Percentiles rank a stretch among this genome's conserved stretches.
phyloP scores from a whole-genome alignment of 2,329 filamentous ascomycete genomes.

The Beauveria bassiana region DNA sequence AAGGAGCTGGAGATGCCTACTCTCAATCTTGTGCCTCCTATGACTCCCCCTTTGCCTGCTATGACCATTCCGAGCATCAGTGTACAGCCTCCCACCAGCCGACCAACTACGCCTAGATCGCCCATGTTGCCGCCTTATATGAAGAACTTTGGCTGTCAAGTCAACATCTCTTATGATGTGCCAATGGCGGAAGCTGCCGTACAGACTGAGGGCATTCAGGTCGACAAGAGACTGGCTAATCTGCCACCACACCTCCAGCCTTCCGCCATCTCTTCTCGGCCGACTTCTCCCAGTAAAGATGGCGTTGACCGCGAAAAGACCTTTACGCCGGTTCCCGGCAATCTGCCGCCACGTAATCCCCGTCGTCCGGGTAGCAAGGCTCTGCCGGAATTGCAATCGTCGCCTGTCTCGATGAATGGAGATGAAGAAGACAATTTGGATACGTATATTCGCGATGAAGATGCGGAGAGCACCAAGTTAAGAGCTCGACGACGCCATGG shows the following conservation, averaged over 20 bases:
- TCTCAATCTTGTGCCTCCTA: slow-evolving; percentile 19
- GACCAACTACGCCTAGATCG: slow-evolving; percentile 69
- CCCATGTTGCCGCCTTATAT: slow-evolving; percentile 71
- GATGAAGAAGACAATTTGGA: slow-evolving; percentile 44
- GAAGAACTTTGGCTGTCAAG: slow-evolving; percentile 79
- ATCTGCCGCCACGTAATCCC: slow-evolving; percentile 52
- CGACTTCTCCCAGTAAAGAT: slow-evolving; percentile 42
- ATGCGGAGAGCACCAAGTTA: slow-evolving; percentile 50
- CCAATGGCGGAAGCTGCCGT: slow-evolving; percentile 34
- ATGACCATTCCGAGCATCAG: slow-evolving; percentile 75
- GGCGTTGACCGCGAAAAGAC: slow-evolving; percentile 26
- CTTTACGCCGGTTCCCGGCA: slow-evolving; percentile 45
- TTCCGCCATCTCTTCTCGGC: slow-evolving; percentile 60
- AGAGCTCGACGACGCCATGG: slow-evolving; percentile 68
- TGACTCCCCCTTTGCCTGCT: slow-evolving; percentile 28
- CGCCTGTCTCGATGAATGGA: slow-evolving; percentile 30
- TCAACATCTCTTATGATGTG: slow-evolving; percentile 31
- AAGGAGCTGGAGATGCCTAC: slow-evolving; percentile 12
- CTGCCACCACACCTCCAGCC: slow-evolving; percentile 74
- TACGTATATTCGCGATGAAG: slow-evolving; percentile 70
- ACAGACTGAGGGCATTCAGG: slow-evolving; percentile 86
- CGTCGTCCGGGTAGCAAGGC: slow-evolving; percentile 42
- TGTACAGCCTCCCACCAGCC: slow-evolving; percentile 79
- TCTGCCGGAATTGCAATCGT: slow-evolving; percentile 33
- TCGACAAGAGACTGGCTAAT: slow-evolving; percentile 68